Conservation (phyloP, 2,329 filamentous ascomycete genomes). For the Hypocreales sp. region DNA sequence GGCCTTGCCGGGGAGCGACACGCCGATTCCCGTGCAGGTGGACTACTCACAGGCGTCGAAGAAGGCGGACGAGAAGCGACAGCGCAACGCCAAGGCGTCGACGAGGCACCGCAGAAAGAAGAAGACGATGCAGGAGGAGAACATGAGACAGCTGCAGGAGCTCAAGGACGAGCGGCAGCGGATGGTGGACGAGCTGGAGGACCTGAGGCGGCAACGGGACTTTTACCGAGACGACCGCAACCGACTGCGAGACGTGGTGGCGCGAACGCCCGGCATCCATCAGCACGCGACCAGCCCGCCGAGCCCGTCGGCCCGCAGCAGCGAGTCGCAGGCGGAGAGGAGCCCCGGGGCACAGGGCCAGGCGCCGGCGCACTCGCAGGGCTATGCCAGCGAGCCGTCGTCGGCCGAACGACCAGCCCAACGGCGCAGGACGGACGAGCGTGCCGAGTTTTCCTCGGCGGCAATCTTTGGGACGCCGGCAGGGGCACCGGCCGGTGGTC, state of each 20-base stretch:
- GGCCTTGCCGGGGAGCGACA: conserved; percentile 20
- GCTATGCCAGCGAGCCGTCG: conserved; percentile 25
- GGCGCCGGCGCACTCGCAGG: conserved; percentile 12
- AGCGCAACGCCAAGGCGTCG: conserved; percentile 73
- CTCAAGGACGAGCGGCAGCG: conserved; percentile 54
- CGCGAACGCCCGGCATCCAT: conserved; percentile 40
- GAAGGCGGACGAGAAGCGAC: conserved; percentile 71
- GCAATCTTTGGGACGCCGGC: conserved; percentile 22
- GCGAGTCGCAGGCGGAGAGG: conserved; percentile 20
- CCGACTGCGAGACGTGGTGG: conserved; percentile 50
- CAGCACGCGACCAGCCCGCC: conserved; percentile 35
- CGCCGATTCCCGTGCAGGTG: conserved; percentile 45
- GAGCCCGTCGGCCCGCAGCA: conserved; percentile 28
- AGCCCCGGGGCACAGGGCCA: conserved; percentile 17
- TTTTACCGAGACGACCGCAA: conserved; percentile 62
- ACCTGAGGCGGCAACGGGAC: conserved; percentile 47
- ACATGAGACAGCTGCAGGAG: conserved; percentile 50
- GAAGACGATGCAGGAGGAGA: conserved; percentile 69
- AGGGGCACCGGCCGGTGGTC: conserved; percentile 15
- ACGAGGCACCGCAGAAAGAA: conserved; percentile 67
- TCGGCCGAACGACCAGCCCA: conserved; percentile 29
- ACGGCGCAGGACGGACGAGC: conserved; percentile 31
- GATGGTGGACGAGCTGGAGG: conserved; percentile 36
- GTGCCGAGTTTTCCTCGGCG: conserved; percentile 24
- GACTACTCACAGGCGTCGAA: conserved; percentile 72